A percentile compares a stretch with the other conserved stretches of the same genome.
These are phyloP conservation scores for Galerina sulciceps DNA, from an alignment of 768 basidiomycete genomes.

Conservation along the genomic window DNA sequence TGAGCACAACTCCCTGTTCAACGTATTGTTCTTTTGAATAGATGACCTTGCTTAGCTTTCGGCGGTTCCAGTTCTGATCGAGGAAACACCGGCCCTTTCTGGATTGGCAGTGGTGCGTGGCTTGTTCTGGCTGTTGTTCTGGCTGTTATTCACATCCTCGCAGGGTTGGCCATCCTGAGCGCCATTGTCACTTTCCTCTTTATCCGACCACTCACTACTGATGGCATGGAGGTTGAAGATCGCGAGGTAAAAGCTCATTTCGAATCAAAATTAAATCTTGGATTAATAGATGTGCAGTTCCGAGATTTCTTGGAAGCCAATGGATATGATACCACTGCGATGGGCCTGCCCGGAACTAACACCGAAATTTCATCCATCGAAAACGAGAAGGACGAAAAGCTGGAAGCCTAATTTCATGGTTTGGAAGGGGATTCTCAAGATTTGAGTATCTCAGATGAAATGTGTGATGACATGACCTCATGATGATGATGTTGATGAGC, in stretches of 20 bases:
- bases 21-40: background rate
- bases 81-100: slow-evolving; percentile 87
- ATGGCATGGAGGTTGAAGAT: slow-evolving; percentile 84
- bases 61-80: slow-evolving; percentile 53
- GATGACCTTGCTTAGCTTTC: slow-evolving; percentile 48
- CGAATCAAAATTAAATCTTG: background rate
- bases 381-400: slow-evolving; percentile 20
- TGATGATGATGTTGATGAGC: no score
- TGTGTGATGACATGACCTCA: background rate
- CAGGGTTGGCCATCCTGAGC: slow-evolving; percentile 75
- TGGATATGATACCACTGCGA: slow-evolving; percentile 77
- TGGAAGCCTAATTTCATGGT: background rate
- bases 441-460: background rate
- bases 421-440: background rate
- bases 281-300: slow-evolving; percentile 52
- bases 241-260: slow-evolving; percentile 44
- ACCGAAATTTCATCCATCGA: slow-evolving; percentile 27
- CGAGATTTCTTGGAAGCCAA: slow-evolving; percentile 78
- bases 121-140: background rate
- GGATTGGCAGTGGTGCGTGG: slow-evolving; percentile 72
- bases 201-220: slow-evolving; percentile 72
- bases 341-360: slow-evolving; percentile 54
- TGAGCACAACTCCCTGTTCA: slow-evolving; percentile 20
- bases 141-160: slow-evolving; percentile 8
- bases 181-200: slow-evolving; percentile 75